Evolutionary conservation across 164 flowering plant species (phyloP), one percentile per base, ranked within the genome.

Genomic region (Pachysandra terminalis): DNA sequence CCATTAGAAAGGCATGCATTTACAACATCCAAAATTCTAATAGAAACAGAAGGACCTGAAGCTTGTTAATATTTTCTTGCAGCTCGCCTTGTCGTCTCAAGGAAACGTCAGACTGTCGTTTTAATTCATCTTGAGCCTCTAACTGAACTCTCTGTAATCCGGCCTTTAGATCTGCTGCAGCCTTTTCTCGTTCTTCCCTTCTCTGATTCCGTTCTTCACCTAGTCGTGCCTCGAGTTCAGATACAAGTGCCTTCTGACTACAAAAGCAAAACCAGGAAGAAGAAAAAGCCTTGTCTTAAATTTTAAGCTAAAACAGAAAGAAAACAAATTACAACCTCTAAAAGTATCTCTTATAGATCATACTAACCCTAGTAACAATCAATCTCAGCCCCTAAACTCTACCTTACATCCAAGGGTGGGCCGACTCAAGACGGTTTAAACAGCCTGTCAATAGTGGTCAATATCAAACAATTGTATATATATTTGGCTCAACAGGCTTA

Each of bases 191-290:
- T 71, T 96, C 99, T 74, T 85, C 89, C 74, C 81, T 85, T 78
- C 97, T 85, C 74, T 82, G 96, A 61, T 82, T 87, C 59, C 88
- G 81, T 76, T 92, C 99, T 78, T 93, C 95, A 73, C 82, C 88
- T 67, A 96, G 70, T 68, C 80, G 88, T 64, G 67, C 75, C 80
- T 89, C 87, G 45, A 92, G 84, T 83, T 96, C 93, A 74, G 85
- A 77, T 64, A 96, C 85, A 56, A 89, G 84, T 71, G 82, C 87
- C 77, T 86, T 92, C 77, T 96, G 99, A 80, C 99, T 96, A 72
- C 67, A 85, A 68, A 32, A 32, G 65, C 65, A 26, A 78, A 63
- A 59, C 48, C 60, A 28, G 51, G 32, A 55, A 55, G 24, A n/a
- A 56, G 37, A 3, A 32, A 7, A 32, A 32, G 37, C 37, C 3